Percentiles rank a stretch among this genome's conserved stretches.
Evolutionary conservation across 2,329 filamentous ascomycete genomes (phyloP).

Genomic region (Pseudogymnoascus sp.): DNA sequence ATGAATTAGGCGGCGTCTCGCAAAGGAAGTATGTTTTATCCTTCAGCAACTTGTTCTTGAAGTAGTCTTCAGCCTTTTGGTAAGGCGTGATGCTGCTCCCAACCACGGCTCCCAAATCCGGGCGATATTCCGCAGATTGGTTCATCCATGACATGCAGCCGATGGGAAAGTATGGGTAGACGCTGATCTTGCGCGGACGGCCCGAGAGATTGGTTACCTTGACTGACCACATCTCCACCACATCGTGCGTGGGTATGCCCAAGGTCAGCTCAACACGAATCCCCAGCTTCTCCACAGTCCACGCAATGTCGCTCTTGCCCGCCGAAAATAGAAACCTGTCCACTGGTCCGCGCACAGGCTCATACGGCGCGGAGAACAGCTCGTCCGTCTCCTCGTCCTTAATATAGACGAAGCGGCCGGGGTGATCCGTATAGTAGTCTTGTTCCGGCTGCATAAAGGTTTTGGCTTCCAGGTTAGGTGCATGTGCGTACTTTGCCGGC

Average conservation of each 20-base stretch:
- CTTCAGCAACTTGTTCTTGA: conserved; percentile 48
- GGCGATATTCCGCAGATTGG: conserved; percentile 45
- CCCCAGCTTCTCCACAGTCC: conserved; percentile 44
- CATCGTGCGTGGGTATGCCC: conserved; percentile 44
- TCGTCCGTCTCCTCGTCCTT: conserved; percentile 46
- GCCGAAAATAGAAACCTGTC: conserved; percentile 46
- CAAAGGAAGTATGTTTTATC: conserved; percentile 52
- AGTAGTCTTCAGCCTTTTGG: conserved; percentile 49
- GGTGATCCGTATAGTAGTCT: conserved; percentile 51
- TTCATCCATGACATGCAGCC: conserved; percentile 59
- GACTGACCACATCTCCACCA: conserved; percentile 49
- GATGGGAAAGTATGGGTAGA: conserved; percentile 50
- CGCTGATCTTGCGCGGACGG: conserved; percentile 39
- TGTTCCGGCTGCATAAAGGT: conserved; percentile 56
- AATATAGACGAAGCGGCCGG: conserved; percentile 51
- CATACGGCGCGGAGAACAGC: conserved; percentile 48
- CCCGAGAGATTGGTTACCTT: conserved; percentile 42
- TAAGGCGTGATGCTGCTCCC: conserved; percentile 48
- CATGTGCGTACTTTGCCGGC: conserved; percentile 51
- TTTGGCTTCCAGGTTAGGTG: conserved; percentile 49
- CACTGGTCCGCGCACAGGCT: conserved; percentile 42
- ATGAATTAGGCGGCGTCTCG: conserved; percentile 42
- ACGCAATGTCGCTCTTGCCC: conserved; percentile 47
- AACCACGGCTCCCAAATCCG: conserved; percentile 42
- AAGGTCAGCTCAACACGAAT: conserved; percentile 46